phyloP scores from a whole-genome alignment of 83 land plant species.

The Thuja plicata region DNA sequence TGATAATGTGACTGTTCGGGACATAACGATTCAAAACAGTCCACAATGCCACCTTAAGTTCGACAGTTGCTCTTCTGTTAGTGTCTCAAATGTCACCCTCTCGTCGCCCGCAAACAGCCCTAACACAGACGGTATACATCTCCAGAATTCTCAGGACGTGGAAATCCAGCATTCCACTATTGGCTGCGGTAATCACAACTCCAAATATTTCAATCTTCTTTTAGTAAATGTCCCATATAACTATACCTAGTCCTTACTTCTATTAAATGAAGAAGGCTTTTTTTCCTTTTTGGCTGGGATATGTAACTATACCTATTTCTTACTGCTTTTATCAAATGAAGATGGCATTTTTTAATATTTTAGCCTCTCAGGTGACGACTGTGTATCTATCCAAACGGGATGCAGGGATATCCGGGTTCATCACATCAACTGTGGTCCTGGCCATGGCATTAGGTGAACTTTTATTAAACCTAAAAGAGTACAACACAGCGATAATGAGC shows the following conservation, averaged over 20 bases:
- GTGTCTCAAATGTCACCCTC: slow-evolving; percentile 54
- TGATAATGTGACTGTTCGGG: slow-evolving; percentile 59
- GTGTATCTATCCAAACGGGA: slow-evolving; percentile 83
- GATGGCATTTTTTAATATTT: not conserved
- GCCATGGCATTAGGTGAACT: slow-evolving; percentile 63
- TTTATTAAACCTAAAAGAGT: not conserved
- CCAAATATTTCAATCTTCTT: too few relatives aligned
- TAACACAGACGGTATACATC: slow-evolving; percentile 91
- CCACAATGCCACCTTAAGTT: slow-evolving; percentile 87
- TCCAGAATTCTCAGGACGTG: slow-evolving; percentile 65
- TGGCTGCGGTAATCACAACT: slow-evolving; percentile 37
- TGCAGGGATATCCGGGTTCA: slow-evolving; percentile 51
- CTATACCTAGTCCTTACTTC: too few relatives aligned
- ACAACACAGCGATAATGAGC: too few relatives aligned
- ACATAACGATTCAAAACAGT: slow-evolving; percentile 68
- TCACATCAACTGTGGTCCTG: slow-evolving; percentile 67
- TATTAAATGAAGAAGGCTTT: not conserved
- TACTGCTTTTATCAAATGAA: too few relatives aligned
- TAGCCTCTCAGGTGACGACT: slow-evolving; percentile 68
- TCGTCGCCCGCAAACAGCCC: slow-evolving; percentile 73
- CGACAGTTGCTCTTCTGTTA: slow-evolving; percentile 49
- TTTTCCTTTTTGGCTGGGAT: not conserved
- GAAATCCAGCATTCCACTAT: slow-evolving; percentile 53
- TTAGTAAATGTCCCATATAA: too few relatives aligned
- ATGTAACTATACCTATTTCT: too few relatives aligned